These are phyloP conservation scores for Jatropha multifida DNA, from an alignment of 441 rosid genomes.

Conservation along the genomic window DNA sequence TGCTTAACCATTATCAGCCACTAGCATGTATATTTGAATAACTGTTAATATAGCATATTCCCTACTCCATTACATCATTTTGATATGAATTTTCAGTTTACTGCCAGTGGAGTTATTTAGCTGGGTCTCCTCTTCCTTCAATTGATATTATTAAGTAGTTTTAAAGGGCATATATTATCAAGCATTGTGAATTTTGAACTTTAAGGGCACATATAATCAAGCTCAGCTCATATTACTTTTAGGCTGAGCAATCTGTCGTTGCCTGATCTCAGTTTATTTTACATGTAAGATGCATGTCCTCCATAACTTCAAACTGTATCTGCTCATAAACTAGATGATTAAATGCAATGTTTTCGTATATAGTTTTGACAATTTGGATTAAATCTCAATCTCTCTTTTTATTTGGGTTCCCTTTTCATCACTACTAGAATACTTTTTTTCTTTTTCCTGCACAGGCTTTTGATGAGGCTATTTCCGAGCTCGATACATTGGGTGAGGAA, in stretches of 20 bases:
- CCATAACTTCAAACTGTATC: neutral
- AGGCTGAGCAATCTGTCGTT: neutral
- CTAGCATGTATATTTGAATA: neutral
- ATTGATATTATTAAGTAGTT: neutral
- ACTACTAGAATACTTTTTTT: neutral
- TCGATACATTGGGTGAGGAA: constrained; percentile 91
- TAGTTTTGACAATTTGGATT: neutral
- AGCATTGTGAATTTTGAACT: neutral
- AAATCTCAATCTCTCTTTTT: neutral
- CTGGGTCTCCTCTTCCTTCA: neutral
- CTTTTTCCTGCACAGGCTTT: constrained; percentile 56
- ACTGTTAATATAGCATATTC: neutral
- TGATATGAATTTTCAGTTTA: neutral
- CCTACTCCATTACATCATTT: neutral
- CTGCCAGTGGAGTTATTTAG: neutral
- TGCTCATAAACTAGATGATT: neutral
- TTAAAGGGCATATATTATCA: neutral
- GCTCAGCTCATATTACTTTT: neutral
- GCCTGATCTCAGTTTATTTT: neutral
- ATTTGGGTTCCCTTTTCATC: neutral
- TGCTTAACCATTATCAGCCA: neutral
- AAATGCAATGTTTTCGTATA: neutral
- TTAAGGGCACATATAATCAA: too few relatives aligned
- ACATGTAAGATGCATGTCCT: neutral
- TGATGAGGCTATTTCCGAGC: constrained; percentile 94